Base-by-base conservation (phyloP, 2,329 filamentous ascomycete species). In the Cyanodermella asteris region DNA sequence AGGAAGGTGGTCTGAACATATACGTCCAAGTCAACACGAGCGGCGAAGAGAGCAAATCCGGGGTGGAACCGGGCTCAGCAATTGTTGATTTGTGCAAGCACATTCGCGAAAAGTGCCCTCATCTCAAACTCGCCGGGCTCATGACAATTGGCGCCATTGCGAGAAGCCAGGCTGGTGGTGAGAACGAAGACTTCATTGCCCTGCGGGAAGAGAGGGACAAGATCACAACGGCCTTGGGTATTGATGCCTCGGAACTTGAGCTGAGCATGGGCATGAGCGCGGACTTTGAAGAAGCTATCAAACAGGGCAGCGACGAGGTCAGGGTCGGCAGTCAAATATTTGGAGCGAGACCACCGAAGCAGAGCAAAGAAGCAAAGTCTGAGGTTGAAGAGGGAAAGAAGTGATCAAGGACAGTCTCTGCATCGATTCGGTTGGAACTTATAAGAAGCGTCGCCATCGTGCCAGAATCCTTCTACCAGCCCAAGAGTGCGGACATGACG, bases 71-170 rank as follows among this genome's bases (percentile, higher is more conserved):
- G 0, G 61, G 59, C 2, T 51, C 61, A 9, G 55, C 74, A 28
- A 56, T 65, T 23, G 45, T 66, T 2, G 56, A 51, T 0, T 53
- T 94, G 19, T 84, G 77, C 44, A 59, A 58, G 26, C 62, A 73
- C 40, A 66, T 97, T 26, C 46, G 64, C 7, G 57, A 72, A 4
- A 56, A 65, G 18, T 91, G 80, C 45, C 70, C 76, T 2, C 61
- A 71, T 43, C 54, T 97, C 18, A 55, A 64, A 28, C 55, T 97
- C 3, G 59, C 74, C 16, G 87, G 87, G 0, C 50, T 97, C 18
- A 97, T 97, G 87, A 97, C 87, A 2, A 94, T 97, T 41, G 87
- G 87, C 1, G 81, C 84, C 11, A 91, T 94, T 45, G 84, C 81
- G 24, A 56, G 84, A 33, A 87, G 76, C 38, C 63, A 67, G 39